These are phyloP conservation scores for Exobasidium cylindrosporum DNA, from an alignment of 1,284 basidiomycete genomes.

Conservation along the genomic window DNA sequence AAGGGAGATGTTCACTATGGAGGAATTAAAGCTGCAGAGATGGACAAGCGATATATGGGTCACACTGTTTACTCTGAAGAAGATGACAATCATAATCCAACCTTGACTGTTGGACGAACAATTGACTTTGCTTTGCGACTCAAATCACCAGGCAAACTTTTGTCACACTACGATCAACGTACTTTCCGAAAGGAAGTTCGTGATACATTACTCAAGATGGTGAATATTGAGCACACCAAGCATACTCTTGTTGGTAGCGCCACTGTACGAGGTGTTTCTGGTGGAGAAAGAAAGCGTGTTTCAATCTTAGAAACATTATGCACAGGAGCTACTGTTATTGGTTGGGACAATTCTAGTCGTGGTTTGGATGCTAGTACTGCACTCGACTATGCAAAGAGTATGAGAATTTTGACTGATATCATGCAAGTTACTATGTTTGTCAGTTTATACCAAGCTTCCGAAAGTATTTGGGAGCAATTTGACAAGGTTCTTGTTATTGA, in stretches of 20 bases:
- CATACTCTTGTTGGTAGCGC: slow-evolving; percentile 72
- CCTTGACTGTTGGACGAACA: slow-evolving; percentile 63
- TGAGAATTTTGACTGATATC: slow-evolving; percentile 75
- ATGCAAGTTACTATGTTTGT: slow-evolving; percentile 74
- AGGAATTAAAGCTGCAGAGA: slow-evolving; percentile 61
- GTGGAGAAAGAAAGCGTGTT: slow-evolving; percentile 64
- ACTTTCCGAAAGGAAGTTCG: slow-evolving; percentile 61
- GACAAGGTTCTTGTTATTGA: slow-evolving; percentile 55
- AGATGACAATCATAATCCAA: slow-evolving; percentile 73
- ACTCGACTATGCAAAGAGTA: slow-evolving; percentile 70
- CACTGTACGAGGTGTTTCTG: slow-evolving; percentile 71
- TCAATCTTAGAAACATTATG: slow-evolving; percentile 69
- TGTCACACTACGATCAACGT: slow-evolving; percentile 59
- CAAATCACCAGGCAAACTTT: slow-evolving; percentile 32
- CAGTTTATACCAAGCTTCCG: slow-evolving; percentile 68
- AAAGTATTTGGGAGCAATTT: slow-evolving; percentile 63
- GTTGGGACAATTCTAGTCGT: slow-evolving; percentile 69
- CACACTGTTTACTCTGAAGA: slow-evolving; percentile 77
- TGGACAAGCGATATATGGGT: slow-evolving; percentile 63
- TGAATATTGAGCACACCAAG: slow-evolving; percentile 71
- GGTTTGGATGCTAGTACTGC: slow-evolving; percentile 83
- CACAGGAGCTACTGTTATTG: slow-evolving; percentile 62
- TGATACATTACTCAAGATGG: slow-evolving; percentile 64
- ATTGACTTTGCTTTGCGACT: slow-evolving; percentile 41
- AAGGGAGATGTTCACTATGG: slow-evolving; percentile 69